These are phyloP conservation scores for Colletotrichum gloeosporioides DNA, from an alignment of 2,329 filamentous ascomycete genomes.

Conservation along the genomic window DNA sequence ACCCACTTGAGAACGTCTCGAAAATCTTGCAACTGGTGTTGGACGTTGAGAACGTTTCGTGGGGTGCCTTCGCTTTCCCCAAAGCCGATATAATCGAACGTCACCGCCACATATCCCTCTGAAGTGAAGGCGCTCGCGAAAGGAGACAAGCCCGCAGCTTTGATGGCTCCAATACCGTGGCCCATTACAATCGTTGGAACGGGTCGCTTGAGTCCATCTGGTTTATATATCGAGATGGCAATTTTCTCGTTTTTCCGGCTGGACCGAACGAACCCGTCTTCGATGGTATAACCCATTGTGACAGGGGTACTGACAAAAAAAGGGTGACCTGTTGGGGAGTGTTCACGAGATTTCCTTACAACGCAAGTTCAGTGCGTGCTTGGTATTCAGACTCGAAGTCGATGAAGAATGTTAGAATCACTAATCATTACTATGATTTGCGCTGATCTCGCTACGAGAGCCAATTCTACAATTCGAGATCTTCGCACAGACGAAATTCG, in stretches of 20 bases:
- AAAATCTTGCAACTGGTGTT: conserved; percentile 8
- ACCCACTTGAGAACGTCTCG: conserved; percentile 8
- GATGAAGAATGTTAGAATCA: not conserved
- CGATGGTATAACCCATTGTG: conserved; percentile 9
- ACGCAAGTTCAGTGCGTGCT: not conserved
- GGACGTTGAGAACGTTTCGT: conserved; percentile 5
- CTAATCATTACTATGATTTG: not conserved
- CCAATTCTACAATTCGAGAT: not conserved
- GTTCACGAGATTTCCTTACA: not conserved
- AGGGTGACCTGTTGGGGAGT: not conserved
- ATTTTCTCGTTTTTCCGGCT: conserved; percentile 1
- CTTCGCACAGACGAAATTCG: not conserved
- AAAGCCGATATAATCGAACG: conserved; percentile 14
- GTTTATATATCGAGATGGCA: conserved; percentile 8
- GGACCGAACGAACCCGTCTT: conserved; percentile 1
- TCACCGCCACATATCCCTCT: conserved; percentile 6
- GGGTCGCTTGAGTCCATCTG: not conserved
- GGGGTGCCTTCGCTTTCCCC: conserved; percentile 10
- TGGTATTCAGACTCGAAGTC: not conserved
- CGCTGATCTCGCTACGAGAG: not conserved
- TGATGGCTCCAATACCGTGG: conserved; percentile 12
- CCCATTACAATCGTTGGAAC: conserved; percentile 7
- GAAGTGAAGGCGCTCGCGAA: conserved; percentile 6
- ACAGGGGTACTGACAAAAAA: not conserved
- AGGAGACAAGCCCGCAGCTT: conserved; percentile 7